Conservation (phyloP, 441 rosid species). For the Populus hybrid region DNA sequence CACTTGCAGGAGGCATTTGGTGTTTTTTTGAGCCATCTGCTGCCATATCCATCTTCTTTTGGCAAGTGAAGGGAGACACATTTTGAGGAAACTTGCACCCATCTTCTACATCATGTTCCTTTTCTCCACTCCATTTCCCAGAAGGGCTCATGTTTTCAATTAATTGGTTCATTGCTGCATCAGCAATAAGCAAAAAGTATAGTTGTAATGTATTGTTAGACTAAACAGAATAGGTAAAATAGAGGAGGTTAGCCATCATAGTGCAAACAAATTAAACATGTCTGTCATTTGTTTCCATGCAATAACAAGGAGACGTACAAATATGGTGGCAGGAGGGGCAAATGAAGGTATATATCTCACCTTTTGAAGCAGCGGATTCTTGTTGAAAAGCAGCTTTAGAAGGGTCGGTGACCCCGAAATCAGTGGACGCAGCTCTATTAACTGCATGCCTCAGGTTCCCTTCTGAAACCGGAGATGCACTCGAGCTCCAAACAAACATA, state of each 20-base stretch:
- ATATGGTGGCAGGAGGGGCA: not conserved
- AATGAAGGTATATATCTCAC: conserved; percentile 25
- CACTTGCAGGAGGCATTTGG: conserved; percentile 89
- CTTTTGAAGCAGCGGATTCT: conserved; percentile 62
- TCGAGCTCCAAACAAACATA: conserved; percentile 92
- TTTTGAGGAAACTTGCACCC: conserved; percentile 34
- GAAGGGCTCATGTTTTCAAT: conserved; percentile 59
- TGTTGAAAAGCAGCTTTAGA: conserved; percentile 35
- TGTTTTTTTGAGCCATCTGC: conserved; percentile 39
- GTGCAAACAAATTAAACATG: not conserved
- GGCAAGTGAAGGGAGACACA: conserved; percentile 41
- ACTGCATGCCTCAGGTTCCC: conserved; percentile 58
- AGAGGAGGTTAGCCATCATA: not conserved
- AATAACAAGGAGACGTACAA: not conserved
- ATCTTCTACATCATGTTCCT: conserved; percentile 39
- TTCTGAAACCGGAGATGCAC: conserved; percentile 79
- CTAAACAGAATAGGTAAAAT: not conserved
- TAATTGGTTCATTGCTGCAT: conserved; percentile 60
- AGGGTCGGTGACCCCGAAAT: conserved; percentile 37
- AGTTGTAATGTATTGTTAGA: not conserved
- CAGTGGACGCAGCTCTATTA: conserved; percentile 54
- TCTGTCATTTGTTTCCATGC: not conserved
- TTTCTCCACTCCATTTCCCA: conserved; percentile 41
- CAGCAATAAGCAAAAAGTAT: not conserved
- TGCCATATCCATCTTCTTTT: conserved; percentile 43